phyloP scores from a whole-genome alignment of 2,329 filamentous ascomycete genomes.

The Chrysoporthe cubensis region DNA sequence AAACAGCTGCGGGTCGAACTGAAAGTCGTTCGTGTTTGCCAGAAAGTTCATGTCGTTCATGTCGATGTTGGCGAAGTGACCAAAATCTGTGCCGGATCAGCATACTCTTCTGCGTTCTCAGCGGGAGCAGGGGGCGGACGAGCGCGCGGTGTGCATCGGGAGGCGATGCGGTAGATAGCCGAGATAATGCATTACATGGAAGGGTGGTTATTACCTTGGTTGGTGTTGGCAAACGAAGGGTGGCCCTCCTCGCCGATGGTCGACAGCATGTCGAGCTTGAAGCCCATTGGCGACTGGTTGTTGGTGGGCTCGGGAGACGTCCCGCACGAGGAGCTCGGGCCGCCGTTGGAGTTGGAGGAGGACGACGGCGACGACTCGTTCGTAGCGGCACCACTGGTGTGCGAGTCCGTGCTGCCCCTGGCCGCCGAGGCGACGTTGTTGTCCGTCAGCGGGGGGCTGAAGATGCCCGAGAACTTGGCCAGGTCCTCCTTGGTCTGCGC shows the following conservation, averaged over 20 bases:
- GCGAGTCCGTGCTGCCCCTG: slow-evolving; percentile 56
- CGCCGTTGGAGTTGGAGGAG: slow-evolving; percentile 63
- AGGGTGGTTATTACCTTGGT: slow-evolving; percentile 40
- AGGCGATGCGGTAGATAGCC: background rate
- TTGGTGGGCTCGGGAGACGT: slow-evolving; percentile 75
- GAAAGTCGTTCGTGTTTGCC: slow-evolving; percentile 77
- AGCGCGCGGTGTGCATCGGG: background rate
- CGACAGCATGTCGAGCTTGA: slow-evolving; percentile 66
- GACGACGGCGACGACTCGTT: slow-evolving; percentile 68
- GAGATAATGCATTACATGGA: too few species aligned
- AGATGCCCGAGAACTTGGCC: slow-evolving; percentile 60
- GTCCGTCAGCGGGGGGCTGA: slow-evolving; percentile 59
- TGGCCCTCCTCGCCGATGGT: slow-evolving; percentile 69
- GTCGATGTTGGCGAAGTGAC: slow-evolving; percentile 48
- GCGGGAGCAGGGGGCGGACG: background rate
- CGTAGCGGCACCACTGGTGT: slow-evolving; percentile 53
- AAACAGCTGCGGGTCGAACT: slow-evolving; percentile 91
- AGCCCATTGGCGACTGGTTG: slow-evolving; percentile 70
- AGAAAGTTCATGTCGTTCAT: slow-evolving; percentile 71
- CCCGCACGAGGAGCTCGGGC: slow-evolving; percentile 69
- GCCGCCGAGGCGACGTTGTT: slow-evolving; percentile 49
- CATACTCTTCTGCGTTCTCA: background rate
- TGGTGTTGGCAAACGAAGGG: slow-evolving; percentile 53
- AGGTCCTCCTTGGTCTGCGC: slow-evolving; percentile 52
- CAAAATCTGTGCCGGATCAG: slow-evolving; percentile 39